Conservation (phyloP, 78 protist species). For the Diacronema lutheri region DNA sequence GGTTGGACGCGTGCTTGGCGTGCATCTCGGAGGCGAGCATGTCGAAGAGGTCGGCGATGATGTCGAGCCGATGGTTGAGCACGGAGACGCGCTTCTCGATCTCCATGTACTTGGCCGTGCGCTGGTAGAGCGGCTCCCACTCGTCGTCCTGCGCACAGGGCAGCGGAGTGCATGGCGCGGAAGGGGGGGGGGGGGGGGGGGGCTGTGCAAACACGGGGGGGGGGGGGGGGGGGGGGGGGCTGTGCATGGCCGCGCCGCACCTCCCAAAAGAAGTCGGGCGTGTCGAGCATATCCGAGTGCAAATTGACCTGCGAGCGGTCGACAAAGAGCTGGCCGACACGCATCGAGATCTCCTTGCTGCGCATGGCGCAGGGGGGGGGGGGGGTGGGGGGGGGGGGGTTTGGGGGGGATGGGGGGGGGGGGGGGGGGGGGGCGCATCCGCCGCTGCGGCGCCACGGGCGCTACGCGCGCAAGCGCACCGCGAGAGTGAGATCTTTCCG, state of each 20-base stretch:
- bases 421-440: neutral
- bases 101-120: neutral
- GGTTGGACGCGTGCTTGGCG: neutral
- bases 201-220: no score
- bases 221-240: no score
- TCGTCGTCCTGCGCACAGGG: no score
- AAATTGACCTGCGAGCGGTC: neutral
- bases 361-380: no score
- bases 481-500: neutral
- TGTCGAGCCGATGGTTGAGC: conserved; percentile 20
- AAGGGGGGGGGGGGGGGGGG: no score
- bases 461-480: no score
- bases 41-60: conserved; percentile 11
- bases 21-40: neutral
- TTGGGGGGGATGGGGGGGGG: neutral
- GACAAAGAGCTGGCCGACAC: neutral
- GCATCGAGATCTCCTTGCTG: neutral
- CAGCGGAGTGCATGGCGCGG: no score
- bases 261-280: neutral
- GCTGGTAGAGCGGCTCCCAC: neutral
- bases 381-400: neutral
- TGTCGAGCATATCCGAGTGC: conserved; percentile 15
- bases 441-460: no score
- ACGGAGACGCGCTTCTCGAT: conserved; percentile 2
- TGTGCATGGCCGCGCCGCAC: no score